Conservation (phyloP, 2,329 filamentous ascomycete genomes). For the Fusarium sp. region DNA sequence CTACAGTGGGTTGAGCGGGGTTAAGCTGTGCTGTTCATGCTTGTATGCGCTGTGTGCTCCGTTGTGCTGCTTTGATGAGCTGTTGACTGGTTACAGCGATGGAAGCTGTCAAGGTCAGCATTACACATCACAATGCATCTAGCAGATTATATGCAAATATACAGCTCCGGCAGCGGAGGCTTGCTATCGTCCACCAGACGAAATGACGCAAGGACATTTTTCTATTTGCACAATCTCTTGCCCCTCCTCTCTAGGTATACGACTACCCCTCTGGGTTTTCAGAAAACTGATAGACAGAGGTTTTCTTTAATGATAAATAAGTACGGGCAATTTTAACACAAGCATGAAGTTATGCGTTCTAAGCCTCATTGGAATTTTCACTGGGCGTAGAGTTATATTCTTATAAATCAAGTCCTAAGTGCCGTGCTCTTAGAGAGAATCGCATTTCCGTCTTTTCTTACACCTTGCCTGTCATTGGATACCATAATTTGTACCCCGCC, state of each 20-base stretch:
- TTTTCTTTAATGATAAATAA: neutral
- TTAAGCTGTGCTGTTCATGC: slow-evolving; percentile 30
- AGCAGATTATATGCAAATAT: slow-evolving; percentile 14
- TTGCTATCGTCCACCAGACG: neutral
- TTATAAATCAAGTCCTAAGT: neutral
- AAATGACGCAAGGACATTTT: slow-evolving; percentile 47
- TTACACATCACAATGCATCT: slow-evolving; percentile 11
- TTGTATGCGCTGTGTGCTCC: slow-evolving; percentile 17
- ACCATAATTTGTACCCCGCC: slow-evolving; percentile 40
- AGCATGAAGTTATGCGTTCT: neutral
- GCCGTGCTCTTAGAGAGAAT: neutral
- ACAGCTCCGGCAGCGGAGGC: slow-evolving; percentile 25
- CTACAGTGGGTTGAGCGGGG: slow-evolving; percentile 28
- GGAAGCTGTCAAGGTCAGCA: slow-evolving; percentile 14
- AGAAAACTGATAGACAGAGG: neutral
- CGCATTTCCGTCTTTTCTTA: neutral
- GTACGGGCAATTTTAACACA: neutral
- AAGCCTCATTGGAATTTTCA: neutral
- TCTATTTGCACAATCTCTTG: slow-evolving; percentile 16
- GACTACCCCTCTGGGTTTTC: neutral
- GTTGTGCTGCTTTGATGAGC: slow-evolving; percentile 12
- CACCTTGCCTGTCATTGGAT: neutral
- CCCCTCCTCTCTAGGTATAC: slow-evolving; percentile 31
- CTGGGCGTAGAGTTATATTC: neutral
- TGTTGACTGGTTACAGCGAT: slow-evolving; percentile 25